phyloP scores from a whole-genome alignment of 768 basidiomycete species.

The Amanita pseudoporphyria region DNA sequence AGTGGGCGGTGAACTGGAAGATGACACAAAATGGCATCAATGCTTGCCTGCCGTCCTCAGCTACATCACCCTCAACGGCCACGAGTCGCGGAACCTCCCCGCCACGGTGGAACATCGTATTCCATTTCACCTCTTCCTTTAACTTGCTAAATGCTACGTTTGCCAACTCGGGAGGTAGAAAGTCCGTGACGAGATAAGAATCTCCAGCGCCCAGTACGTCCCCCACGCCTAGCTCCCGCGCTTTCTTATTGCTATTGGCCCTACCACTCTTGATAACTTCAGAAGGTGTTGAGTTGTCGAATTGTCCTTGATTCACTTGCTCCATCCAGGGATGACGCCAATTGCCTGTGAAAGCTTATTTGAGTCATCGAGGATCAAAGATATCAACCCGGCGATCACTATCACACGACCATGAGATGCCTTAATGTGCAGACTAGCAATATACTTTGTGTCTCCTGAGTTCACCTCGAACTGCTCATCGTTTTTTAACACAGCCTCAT shows the following conservation, averaged over 20 bases:
- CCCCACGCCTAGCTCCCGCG: constrained; percentile 17
- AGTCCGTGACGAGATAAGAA: constrained; percentile 43
- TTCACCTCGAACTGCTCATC: too few species aligned
- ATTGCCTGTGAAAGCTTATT: too few species aligned
- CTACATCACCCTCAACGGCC: constrained; percentile 26
- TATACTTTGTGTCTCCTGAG: too few species aligned
- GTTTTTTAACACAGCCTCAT: too few species aligned
- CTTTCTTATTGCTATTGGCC: not conserved
- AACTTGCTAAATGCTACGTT: constrained; percentile 48
- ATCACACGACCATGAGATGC: too few species aligned
- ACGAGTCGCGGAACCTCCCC: constrained; percentile 43
- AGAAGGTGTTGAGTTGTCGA: not conserved
- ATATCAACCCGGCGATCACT: too few species aligned
- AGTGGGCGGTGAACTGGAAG: not conserved
- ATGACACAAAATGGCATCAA: not conserved
- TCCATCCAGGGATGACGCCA: too few species aligned
- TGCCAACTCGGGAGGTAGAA: constrained; percentile 50
- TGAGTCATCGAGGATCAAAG: too few species aligned
- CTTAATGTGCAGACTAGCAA: too few species aligned
- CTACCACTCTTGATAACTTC: not conserved
- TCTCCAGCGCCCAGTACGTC: constrained; percentile 54
- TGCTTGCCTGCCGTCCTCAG: constrained; percentile 29
- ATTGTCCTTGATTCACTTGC: too few species aligned
- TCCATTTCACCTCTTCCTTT: constrained; percentile 60
- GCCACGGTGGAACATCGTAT: constrained; percentile 66